A percentile compares a stretch with the other conserved stretches of the same genome.
These are phyloP conservation scores for Dorcoceras hygrometricum DNA, from an alignment of 257 asterid genomes.

Conservation along the genomic window DNA sequence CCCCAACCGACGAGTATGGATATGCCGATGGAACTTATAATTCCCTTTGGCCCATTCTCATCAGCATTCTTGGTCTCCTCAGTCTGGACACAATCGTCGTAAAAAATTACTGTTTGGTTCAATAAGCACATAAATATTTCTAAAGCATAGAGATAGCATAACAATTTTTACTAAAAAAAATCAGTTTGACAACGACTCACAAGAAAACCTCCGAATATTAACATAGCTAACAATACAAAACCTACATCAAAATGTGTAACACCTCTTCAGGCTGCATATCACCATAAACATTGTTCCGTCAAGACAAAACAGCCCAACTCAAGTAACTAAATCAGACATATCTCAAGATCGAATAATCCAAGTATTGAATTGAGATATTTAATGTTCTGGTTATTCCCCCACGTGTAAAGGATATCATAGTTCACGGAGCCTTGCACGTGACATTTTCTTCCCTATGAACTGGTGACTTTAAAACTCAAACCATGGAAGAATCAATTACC, in stretches of 20 bases:
- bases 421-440: neutral
- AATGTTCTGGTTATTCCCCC: neutral
- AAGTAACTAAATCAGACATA: neutral
- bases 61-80: conserved; percentile 94
- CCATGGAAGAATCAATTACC: too few relatives aligned
- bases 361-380: neutral
- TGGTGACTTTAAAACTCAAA: neutral
- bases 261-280: neutral
- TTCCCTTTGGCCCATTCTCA: conserved; percentile 82
- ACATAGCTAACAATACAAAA: neutral
- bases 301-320: neutral
- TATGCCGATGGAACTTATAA: conserved; percentile 89
- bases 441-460: neutral
- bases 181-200: neutral
- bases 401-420: neutral
- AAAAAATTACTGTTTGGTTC: neutral
- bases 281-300: neutral
- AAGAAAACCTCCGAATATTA: neutral
- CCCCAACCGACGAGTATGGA: conserved; percentile 93
- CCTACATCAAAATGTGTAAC: neutral
- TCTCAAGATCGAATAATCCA: neutral
- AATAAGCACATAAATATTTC: neutral
- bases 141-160: neutral
- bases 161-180: neutral
- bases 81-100: conserved; percentile 46